Percentiles rank a stretch among this genome's conserved stretches.
These are phyloP conservation scores for Epichloe baconii DNA, from an alignment of 2,329 filamentous ascomycete genomes.

Conservation along the genomic window DNA sequence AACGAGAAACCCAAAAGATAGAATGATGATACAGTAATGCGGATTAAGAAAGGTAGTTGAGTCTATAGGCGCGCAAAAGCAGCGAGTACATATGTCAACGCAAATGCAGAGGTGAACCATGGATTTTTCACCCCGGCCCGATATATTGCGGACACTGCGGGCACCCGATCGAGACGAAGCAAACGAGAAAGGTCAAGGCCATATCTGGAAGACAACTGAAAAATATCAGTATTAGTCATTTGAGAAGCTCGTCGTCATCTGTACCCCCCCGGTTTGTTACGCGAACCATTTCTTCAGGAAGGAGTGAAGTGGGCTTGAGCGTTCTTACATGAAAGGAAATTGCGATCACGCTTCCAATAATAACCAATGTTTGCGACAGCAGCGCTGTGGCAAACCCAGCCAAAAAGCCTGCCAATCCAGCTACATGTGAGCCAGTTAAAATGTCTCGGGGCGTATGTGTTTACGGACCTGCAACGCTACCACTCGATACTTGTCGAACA, in stretches of 20 bases:
- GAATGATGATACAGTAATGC: background rate
- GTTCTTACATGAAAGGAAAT: constrained; percentile 48
- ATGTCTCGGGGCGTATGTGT: background rate
- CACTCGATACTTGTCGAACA: constrained; percentile 38
- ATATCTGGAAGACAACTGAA: constrained; percentile 27
- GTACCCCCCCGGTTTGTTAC: background rate
- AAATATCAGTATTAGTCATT: background rate
- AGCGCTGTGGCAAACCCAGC: constrained; percentile 52
- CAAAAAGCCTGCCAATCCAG: constrained; percentile 37
- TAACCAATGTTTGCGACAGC: constrained; percentile 57
- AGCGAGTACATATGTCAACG: constrained; percentile 58
- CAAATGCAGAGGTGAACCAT: constrained; percentile 56
- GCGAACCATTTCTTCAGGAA: background rate
- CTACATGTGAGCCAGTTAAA: background rate
- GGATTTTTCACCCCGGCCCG: constrained; percentile 42
- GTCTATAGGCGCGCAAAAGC: constrained; percentile 32
- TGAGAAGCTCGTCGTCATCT: background rate
- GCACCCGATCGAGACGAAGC: constrained; percentile 22
- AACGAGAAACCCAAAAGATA: constrained; percentile 61
- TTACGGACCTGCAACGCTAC: constrained; percentile 36
- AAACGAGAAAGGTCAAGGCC: constrained; percentile 27
- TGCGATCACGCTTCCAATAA: constrained; percentile 52
- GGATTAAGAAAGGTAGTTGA: constrained; percentile 15
- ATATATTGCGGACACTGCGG: constrained; percentile 26
- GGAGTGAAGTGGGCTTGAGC: background rate